phyloP scores from a whole-genome alignment of 2,329 filamentous ascomycete species.

The Reticulascus tulasneorum region DNA sequence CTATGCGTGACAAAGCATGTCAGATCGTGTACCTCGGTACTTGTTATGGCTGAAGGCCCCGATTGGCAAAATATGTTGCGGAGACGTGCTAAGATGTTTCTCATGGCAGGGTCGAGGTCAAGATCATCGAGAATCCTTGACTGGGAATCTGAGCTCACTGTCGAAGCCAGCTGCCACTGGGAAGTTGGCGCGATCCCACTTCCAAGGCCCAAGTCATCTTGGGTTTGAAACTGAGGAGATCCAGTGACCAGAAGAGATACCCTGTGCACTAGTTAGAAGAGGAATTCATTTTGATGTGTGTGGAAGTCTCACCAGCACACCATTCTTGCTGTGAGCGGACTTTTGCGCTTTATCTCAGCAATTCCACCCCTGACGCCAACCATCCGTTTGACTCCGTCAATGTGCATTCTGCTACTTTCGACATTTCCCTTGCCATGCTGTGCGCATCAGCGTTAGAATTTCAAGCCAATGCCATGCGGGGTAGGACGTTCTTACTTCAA shows the following conservation, averaged over 20 bases:
- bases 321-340: constrained; percentile 52
- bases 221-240: constrained; percentile 47
- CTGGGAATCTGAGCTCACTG: constrained; percentile 3
- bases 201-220: constrained; percentile 44
- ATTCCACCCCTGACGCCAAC: constrained; percentile 49
- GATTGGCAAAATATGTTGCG: constrained; percentile 14
- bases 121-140: constrained; percentile 14
- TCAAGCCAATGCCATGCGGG: neutral
- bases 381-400: constrained; percentile 45
- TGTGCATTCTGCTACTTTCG: constrained; percentile 39
- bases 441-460: neutral
- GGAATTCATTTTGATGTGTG: neutral
- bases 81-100: neutral
- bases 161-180: constrained; percentile 39
- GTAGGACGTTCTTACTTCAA: constrained; percentile 41
- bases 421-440: constrained; percentile 52
- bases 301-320: constrained; percentile 41
- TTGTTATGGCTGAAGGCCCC: constrained; percentile 22
- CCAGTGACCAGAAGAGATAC: constrained; percentile 54
- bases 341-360: constrained; percentile 39
- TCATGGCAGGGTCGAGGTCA: constrained; percentile 25
- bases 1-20: constrained; percentile 51
- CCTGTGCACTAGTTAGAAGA: constrained; percentile 28
- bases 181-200: constrained; percentile 44
- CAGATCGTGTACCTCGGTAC: constrained; percentile 48